A percentile compares a stretch with the other conserved stretches of the same genome.
phyloP scores from a whole-genome alignment of 139 green algal species.

The Dunaliella sp. region DNA sequence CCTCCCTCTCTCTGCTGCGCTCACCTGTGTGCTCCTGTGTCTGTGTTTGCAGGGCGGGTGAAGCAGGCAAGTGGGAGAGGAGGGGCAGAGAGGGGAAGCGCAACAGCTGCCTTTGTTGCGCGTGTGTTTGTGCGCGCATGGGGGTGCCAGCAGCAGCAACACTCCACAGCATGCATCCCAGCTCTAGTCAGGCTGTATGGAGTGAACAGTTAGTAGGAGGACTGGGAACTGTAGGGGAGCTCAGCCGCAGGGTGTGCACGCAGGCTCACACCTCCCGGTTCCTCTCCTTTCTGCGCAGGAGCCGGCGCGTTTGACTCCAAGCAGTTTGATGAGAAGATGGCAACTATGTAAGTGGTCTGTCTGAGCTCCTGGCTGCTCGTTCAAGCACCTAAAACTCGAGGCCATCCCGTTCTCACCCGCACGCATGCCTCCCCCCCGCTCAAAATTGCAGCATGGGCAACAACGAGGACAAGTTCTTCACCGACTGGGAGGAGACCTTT shows the following conservation, averaged over 20 bases:
- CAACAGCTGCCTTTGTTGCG: too few relatives aligned
- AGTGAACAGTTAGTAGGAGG: too few relatives aligned
- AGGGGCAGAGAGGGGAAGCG: too few relatives aligned
- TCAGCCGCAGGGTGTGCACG: too few relatives aligned
- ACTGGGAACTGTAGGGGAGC: too few relatives aligned
- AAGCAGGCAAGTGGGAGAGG: background rate
- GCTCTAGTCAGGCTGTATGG: too few relatives aligned
- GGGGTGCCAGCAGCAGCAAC: too few relatives aligned
- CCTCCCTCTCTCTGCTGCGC: too few relatives aligned
- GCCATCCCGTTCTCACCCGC: background rate
- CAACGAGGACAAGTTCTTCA: constrained; percentile 82
- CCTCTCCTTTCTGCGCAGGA: background rate
- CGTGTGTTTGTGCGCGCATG: too few relatives aligned
- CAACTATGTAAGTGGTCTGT: constrained; percentile 48
- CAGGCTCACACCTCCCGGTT: too few relatives aligned
- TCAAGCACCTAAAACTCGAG: background rate
- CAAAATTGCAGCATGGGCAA: constrained; percentile 55
- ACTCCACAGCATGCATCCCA: too few relatives aligned
- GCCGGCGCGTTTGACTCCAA: constrained; percentile 48
- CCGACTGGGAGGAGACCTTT: constrained; percentile 95
- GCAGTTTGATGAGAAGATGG: constrained; percentile 62
- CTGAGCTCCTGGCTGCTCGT: background rate
- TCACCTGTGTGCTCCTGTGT: background rate
- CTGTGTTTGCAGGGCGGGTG: background rate
- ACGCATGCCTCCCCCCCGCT: background rate